Base-by-base conservation (phyloP, 2,329 filamentous ascomycete genomes). In the Onygenales sp. region DNA sequence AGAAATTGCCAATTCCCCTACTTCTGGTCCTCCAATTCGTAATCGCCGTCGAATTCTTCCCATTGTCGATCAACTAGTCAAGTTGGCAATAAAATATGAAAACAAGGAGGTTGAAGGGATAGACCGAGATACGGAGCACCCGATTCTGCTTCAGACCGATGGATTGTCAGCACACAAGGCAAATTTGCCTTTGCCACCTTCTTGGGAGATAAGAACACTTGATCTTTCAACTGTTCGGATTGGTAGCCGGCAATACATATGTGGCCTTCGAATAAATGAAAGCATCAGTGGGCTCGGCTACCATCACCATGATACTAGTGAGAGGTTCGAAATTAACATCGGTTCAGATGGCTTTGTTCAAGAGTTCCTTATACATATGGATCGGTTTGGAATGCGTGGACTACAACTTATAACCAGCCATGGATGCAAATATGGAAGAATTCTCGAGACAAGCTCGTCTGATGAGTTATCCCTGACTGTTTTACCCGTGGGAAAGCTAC, bases 21-120 rank as follows among this genome's bases (percentile, higher is more conserved):
- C 33, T 17, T n/a, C 39, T 32, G 38, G 3, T 8, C 50, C 50
- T 13, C 8, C 17, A 21, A 14, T 52, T 43, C 36, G 50, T 14
- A 52, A 52, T 45, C 50, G 50, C 17, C 50, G 50, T 52, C 50
- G 50, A n/a, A 44, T 52, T 52, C 50, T 52, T 14, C 38, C 50
- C 11, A 39, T 52, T 14, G 50, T 31, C 27, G 17, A 45, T 36
- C 14, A n/a, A 7, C n/a, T 35, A 13, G 27, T 45, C 32, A 21
- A 27, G 13, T 45, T 45, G 21, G 43, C 21, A 11, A 17, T 11
- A 27, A 45, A 5, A n/a, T 45, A 45, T 17, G 43, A 11, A 5
- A 17, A 27, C 21, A 10, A 36, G 13, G 9, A 13, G 13, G 21
- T 49, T 32, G 32, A 49, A 36, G 46, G 46, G 10, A 45, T 13